Evolutionary conservation across 345 rosid species (phyloP), one percentile per base, ranked within the genome.

Genomic region (Orychophragmus violaceus): DNA sequence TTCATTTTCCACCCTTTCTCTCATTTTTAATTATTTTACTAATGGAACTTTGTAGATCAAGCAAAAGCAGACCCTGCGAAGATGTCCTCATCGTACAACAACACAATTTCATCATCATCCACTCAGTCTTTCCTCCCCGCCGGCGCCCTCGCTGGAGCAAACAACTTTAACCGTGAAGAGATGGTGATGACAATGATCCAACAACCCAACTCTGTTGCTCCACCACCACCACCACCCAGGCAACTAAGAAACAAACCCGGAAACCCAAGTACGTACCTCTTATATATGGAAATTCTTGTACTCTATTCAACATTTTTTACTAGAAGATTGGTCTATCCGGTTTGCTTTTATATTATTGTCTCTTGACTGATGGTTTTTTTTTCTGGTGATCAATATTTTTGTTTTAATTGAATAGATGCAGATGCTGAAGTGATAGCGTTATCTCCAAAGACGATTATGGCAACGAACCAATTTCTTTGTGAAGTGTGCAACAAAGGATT

Each of bases 401-500:
- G 22, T 51, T 21, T 37, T 27, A 53, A 22, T 42, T 10, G 23
- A 52, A 57, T 78, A 88, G 95, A 88, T 80, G 91, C 95, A 67
- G 91, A 85, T 77, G 91, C 91, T 28, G 91, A 88, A 70, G 91
- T 88, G 76, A 88, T 88, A 74, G 89, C 91, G 52, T 78, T 88
- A 45, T 85, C 95, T 19, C 95, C 95, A 69, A 84, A 79, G 85
- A 85, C 91, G 9, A 85, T 88, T 60, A 85, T 84, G 91, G 87
- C 91, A 54, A 85, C 95, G 35, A 87, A 87, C 82, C 77, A 89
- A 51, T 87, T 85, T 82, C 50, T 85, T 5, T 87, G 95, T 63
- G 95, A 85, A 77, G 95, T 87, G 27, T 87, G 95, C 84, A 85
- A 85, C 74, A 87, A 85, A 79, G 95, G 95, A 51, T 87, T 87